Percentiles rank a stretch among this genome's conserved stretches.
These are phyloP conservation scores for Xenoacremonium recifei DNA, from an alignment of 2,329 filamentous ascomycete genomes.

Conservation along the genomic window DNA sequence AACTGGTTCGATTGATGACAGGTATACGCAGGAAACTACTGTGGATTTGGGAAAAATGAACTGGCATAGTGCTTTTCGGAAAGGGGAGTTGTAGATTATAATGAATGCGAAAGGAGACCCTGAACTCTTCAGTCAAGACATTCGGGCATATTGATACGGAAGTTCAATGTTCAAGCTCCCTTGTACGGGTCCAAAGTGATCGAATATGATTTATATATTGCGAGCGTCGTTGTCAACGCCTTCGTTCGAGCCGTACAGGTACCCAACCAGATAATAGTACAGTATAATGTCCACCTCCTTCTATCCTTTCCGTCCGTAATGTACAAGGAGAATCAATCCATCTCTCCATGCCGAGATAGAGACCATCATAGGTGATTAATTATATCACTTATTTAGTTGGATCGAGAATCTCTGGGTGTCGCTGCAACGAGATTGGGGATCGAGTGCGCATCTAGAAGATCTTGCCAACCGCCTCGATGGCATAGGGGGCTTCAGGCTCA, in stretches of 20 bases:
- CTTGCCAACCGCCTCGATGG: constrained; percentile 51
- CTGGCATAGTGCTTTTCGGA: too few relatives aligned
- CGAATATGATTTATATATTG: constrained; percentile 1
- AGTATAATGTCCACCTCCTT: constrained; percentile 19
- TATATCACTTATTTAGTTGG: background rate
- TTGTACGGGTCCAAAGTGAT: too few relatives aligned
- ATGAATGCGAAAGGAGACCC: background rate
- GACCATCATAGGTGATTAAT: background rate
- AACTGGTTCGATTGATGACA: too few relatives aligned
- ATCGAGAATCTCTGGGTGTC: background rate
- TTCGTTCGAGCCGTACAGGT: too few relatives aligned
- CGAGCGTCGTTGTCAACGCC: constrained; percentile 16
- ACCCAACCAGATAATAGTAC: constrained; percentile 19
- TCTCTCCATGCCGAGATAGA: constrained; percentile 1
- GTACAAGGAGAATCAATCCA: constrained; percentile 20
- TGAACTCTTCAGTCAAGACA: too few relatives aligned
- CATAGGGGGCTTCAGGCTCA: constrained; percentile 50
- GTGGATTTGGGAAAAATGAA: too few relatives aligned
- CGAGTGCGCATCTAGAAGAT: constrained; percentile 35
- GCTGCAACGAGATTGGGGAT: background rate
- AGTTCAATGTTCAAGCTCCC: too few relatives aligned
- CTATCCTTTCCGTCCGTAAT: constrained; percentile 21
- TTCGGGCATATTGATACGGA: too few relatives aligned
- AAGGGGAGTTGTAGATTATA: constrained; percentile 3
- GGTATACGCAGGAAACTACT: too few relatives aligned